A percentile compares a stretch with the other conserved stretches of the same genome.
These are phyloP conservation scores for Avena eriantha DNA, from an alignment of 176 grass and related monocot species.

Conservation along the genomic window DNA sequence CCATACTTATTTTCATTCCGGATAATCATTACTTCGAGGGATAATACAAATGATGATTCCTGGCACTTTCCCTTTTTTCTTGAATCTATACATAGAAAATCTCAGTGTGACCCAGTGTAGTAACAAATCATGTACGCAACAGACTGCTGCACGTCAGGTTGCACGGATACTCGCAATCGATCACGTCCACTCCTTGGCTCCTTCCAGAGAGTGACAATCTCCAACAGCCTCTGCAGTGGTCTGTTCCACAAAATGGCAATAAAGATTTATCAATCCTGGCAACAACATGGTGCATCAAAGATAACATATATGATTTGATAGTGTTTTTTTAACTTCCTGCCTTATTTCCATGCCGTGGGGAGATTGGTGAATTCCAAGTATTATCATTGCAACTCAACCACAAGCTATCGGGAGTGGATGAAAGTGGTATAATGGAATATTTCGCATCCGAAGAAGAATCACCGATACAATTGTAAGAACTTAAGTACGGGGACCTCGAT, in stretches of 20 bases:
- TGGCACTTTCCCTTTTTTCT: neutral
- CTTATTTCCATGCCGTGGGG: slow-evolving; percentile 54
- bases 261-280: neutral
- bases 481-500: neutral
- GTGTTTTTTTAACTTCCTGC: neutral
- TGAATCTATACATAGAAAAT: neutral
- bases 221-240: neutral
- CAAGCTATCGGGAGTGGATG: slow-evolving; percentile 33
- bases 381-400: slow-evolving; percentile 54
- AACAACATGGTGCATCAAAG: neutral
- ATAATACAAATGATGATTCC: neutral
- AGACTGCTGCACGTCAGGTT: neutral
- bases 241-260: neutral
- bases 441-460: slow-evolving; percentile 36
- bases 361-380: slow-evolving; percentile 54
- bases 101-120: neutral
- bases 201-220: neutral
- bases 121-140: neutral
- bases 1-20: neutral
- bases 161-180: slow-evolving; percentile 1
- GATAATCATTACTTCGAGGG: neutral
- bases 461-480: neutral
- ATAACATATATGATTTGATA: neutral
- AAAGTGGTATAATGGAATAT: slow-evolving; percentile 44
- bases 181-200: neutral